phyloP scores from a whole-genome alignment of 116 monocot genomes.

The Zostera marina region DNA sequence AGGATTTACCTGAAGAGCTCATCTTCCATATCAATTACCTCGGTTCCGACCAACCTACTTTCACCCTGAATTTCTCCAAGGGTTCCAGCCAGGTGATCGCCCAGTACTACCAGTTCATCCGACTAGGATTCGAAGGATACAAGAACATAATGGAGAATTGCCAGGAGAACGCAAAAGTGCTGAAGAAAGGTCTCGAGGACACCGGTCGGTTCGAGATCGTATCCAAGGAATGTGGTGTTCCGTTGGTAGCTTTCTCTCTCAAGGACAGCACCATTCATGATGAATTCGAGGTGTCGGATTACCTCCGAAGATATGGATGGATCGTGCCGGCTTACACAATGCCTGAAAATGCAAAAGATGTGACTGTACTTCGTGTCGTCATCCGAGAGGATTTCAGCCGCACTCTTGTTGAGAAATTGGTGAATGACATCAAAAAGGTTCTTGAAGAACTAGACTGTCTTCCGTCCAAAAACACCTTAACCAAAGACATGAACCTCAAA shows the following conservation, averaged over 20 bases:
- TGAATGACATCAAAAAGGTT: conserved; percentile 57
- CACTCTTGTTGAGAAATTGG: conserved; percentile 68
- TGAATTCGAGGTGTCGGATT: conserved; percentile 70
- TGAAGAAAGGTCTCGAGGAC: conserved; percentile 39
- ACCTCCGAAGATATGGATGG: conserved; percentile 73
- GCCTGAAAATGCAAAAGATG: conserved; percentile 73
- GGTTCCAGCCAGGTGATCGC: conserved; percentile 89
- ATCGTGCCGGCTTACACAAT: conserved; percentile 96
- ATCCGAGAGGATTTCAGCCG: conserved; percentile 90
- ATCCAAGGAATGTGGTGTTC: conserved; percentile 84
- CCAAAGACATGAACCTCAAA: conserved; percentile 4
- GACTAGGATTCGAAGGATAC: conserved; percentile 86
- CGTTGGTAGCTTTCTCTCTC: conserved; percentile 85
- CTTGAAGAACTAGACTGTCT: conserved; percentile 49
- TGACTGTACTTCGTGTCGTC: conserved; percentile 76
- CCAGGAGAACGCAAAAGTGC: conserved; percentile 63
- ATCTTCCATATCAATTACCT: conserved; percentile 92
- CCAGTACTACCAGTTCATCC: conserved; percentile 92
- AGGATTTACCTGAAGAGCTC: conserved; percentile 80
- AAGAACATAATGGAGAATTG: conserved; percentile 89
- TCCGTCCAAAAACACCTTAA: conserved; percentile 22
- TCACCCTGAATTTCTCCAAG: conserved; percentile 96
- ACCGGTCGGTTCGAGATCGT: conserved; percentile 66
- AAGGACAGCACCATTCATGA: conserved; percentile 42
- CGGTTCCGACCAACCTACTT: conserved; percentile 80